Base-by-base conservation (phyloP, 148 eudicot genomes). In the Spergularia bocconei region DNA sequence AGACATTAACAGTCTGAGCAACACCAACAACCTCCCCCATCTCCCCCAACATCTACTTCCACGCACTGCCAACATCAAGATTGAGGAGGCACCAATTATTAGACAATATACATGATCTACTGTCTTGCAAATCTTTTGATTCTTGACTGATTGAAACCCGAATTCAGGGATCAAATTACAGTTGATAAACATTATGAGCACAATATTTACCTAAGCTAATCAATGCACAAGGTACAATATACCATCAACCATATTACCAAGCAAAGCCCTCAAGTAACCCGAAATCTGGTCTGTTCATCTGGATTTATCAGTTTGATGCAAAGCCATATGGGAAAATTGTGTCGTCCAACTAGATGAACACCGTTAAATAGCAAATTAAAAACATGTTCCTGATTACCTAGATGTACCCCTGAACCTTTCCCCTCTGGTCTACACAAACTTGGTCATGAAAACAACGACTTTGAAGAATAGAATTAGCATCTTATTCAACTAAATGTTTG, bases 381-480 rank as follows among this genome's bases (percentile, higher is more conserved):
- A 23, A 15, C 20, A 58, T 20, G 20, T 21, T 58, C 63, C 63
- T 58, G 21, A 58, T 11, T 58, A 3, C 63, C 23, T 58, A 25
- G 19, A 58, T 58, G 63, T 19, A 6, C 20, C 63, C 7, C 33
- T 3, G 20, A 17, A 57, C 9, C 13, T 58, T 58, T 21, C 23
- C 63, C 63, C 63, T n/a, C 20, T 13, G 29, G 29, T 58, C 21
- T 58, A 20, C 63, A 58, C 63, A 58, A 58, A 58, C 63, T 58
- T 19, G 11, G 29, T 58, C 29, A 58, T 58, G 29, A 58, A 19
- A 20, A 58, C 11, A 9, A 25, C 12, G 20, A 14, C 19, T 20
- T 20, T 20, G 13, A 21, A 58, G 63, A 58, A 58, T 25, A 7
- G 23, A 58, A 58, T 19, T 5, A 23, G 25, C 29, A 58, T 58